phyloP scores from a whole-genome alignment of 495 filamentous ascomycete species.

The Glarea lozoyensis region DNA sequence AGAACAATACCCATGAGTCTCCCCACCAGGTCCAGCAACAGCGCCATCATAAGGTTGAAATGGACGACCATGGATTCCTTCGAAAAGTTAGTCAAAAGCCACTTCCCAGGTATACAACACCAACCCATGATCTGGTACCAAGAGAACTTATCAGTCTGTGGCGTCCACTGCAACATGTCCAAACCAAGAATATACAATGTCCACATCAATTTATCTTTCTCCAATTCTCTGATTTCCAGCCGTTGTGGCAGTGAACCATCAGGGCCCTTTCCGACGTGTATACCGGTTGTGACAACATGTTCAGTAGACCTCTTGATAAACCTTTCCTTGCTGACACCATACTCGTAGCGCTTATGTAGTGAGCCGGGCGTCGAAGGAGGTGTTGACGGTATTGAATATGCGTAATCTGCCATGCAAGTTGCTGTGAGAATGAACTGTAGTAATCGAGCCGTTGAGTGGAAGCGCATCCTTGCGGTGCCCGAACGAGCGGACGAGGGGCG shows the following conservation, averaged over 20 bases:
- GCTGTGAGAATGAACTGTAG: too few species aligned
- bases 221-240: conserved; percentile 46
- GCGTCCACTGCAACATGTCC: conserved; percentile 33
- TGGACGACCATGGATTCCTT: conserved; percentile 61
- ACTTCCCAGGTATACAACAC: conserved; percentile 1
- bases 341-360: conserved; percentile 10
- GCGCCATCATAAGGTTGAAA: conserved; percentile 49
- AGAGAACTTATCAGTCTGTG: conserved; percentile 42
- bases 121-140: conserved; percentile 54
- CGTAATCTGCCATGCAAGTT: too few species aligned
- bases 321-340: conserved; percentile 3
- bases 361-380: too few species aligned
- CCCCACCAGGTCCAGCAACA: conserved; percentile 32
- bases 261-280: conserved; percentile 11
- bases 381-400: too few species aligned
- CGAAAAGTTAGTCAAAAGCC: background rate
- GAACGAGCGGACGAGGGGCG: too few species aligned
- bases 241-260: conserved; percentile 22
- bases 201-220: conserved; percentile 41
- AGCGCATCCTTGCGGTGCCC: too few species aligned
- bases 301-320: conserved; percentile 1
- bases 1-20: conserved; percentile 51
- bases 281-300: conserved; percentile 6
- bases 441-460: too few species aligned
- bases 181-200: conserved; percentile 16